These are phyloP conservation scores for Fagopyrum tataricum DNA, from an alignment of 148 eudicot genomes.

Conservation along the genomic window DNA sequence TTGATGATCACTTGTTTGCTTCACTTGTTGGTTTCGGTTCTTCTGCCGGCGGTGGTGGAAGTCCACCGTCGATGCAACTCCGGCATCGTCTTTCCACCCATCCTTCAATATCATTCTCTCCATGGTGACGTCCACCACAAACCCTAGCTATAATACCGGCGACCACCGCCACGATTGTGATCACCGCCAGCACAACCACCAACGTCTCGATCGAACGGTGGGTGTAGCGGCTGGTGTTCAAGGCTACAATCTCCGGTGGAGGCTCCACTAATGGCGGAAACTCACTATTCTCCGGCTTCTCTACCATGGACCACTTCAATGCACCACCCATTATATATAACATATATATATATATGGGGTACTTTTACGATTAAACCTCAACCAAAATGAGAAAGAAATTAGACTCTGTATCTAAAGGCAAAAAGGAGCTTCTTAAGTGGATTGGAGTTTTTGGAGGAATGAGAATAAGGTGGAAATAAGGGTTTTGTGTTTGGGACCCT, in stretches of 20 bases:
- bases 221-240: slow-evolving; percentile 30
- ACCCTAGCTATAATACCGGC: slow-evolving; percentile 68
- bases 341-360: no score
- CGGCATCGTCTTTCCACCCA: slow-evolving; percentile 66
- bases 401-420: neutral
- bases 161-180: slow-evolving; percentile 47
- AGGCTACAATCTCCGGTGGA: slow-evolving; percentile 25
- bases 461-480: neutral
- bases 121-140: slow-evolving; percentile 64
- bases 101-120: slow-evolving; percentile 62
- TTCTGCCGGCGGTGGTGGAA: slow-evolving; percentile 24
- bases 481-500: neutral
- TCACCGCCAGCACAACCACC: slow-evolving; percentile 74
- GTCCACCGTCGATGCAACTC: slow-evolving; percentile 60
- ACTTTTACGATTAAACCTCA: no score
- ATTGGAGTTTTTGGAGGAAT: neutral
- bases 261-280: slow-evolving; percentile 43
- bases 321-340: no score
- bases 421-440: neutral
- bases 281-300: slow-evolving; percentile 27
- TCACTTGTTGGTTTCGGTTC: neutral
- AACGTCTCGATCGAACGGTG: slow-evolving; percentile 59
- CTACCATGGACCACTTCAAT: slow-evolving; percentile 14
- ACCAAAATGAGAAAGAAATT: no score
- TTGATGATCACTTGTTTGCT: neutral